phyloP scores from a whole-genome alignment of 2,329 filamentous ascomycete genomes.

The Aspergillus udagawae region DNA sequence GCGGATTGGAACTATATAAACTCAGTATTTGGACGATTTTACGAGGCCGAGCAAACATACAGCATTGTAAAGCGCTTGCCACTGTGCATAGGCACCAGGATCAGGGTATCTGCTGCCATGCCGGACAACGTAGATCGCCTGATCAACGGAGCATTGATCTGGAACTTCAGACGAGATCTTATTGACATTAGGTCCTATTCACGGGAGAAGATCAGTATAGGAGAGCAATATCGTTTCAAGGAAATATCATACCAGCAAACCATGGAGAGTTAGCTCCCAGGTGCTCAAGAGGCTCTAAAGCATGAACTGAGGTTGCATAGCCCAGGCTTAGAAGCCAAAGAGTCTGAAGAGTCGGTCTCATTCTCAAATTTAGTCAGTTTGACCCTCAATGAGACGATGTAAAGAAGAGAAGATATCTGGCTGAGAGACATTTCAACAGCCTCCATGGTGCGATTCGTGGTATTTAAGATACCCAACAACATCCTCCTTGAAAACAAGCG shows the following conservation, averaged over 20 bases:
- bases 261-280: constrained; percentile 54
- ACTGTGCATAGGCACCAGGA: constrained; percentile 55
- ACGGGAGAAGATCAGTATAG: not conserved
- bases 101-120: constrained; percentile 64
- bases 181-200: constrained; percentile 52
- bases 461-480: not conserved
- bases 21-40: not conserved
- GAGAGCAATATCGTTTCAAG: not conserved
- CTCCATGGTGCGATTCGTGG: not conserved
- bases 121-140: constrained; percentile 56
- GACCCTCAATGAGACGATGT: not conserved
- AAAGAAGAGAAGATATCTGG: not conserved
- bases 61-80: constrained; percentile 39
- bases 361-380: not conserved
- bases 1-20: constrained; percentile 48
- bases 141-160: constrained; percentile 55
- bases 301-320: constrained; percentile 4
- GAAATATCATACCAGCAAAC: constrained; percentile 41
- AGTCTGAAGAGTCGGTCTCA: constrained; percentile 4
- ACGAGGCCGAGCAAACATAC: constrained; percentile 2
- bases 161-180: constrained; percentile 53
- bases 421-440: not conserved
- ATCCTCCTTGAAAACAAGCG: not conserved
- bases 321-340: constrained; percentile 8
- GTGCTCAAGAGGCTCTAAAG: constrained; percentile 42